Conservation (phyloP, 192 early-diverging fungal genomes). For the Irineochytrium annulatum region DNA sequence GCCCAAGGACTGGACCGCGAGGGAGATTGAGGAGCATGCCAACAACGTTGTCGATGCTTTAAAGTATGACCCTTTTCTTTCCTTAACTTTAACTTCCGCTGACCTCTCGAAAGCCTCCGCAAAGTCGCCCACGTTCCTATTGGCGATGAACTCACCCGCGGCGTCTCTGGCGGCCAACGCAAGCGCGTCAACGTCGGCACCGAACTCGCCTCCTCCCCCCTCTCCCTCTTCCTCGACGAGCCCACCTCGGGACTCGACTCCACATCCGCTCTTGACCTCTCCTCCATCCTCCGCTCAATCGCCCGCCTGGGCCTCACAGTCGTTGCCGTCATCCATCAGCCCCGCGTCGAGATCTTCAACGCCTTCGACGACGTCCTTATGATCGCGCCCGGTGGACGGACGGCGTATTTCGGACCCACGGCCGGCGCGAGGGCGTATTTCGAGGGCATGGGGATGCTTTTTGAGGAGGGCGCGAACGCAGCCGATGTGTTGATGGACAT, state of each 20-base stretch:
- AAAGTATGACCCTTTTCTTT: too few relatives aligned
- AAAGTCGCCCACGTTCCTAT: slow-evolving; percentile 20
- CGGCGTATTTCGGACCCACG: slow-evolving; percentile 72
- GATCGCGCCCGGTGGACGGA: slow-evolving; percentile 63
- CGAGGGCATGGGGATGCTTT: slow-evolving; percentile 29
- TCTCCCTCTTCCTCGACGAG: slow-evolving; percentile 67
- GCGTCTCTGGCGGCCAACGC: slow-evolving; percentile 63
- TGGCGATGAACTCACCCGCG: slow-evolving; percentile 50
- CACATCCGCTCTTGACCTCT: slow-evolving; percentile 63
- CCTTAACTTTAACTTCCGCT: too few relatives aligned
- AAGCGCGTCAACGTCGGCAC: slow-evolving; percentile 55
- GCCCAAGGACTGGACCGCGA: slow-evolving; percentile 45
- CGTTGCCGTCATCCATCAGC: slow-evolving; percentile 81
- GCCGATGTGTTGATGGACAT: slow-evolving; percentile 52
- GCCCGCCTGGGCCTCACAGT: slow-evolving; percentile 59
- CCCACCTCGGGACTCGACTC: slow-evolving; percentile 79
- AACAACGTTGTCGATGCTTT: slow-evolving; percentile 42
- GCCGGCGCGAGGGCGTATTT: slow-evolving; percentile 28
- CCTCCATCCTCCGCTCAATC: slow-evolving; percentile 52
- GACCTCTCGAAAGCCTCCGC: background rate
- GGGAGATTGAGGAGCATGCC: slow-evolving; percentile 41
- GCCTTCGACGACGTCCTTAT: slow-evolving; percentile 76
- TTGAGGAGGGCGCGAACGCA: slow-evolving; percentile 21
- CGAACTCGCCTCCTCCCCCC: slow-evolving; percentile 40
- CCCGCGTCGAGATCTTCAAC: slow-evolving; percentile 70